Base-by-base conservation (phyloP, 2,329 filamentous ascomycete species). In the Colletotrichum simmondsii region DNA sequence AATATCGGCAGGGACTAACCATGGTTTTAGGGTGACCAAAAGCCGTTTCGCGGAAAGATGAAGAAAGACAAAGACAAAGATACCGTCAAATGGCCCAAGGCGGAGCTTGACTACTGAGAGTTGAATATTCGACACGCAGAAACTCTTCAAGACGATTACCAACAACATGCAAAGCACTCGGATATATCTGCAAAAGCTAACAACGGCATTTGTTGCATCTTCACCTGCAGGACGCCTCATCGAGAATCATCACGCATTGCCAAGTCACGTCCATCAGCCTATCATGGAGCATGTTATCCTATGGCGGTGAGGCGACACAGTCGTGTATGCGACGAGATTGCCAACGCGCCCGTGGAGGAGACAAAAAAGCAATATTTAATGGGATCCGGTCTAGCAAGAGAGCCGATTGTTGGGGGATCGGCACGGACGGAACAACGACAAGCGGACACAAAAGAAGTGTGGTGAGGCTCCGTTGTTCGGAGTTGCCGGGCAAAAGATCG, bases 1-100 rank as follows among this genome's bases (percentile, higher is more conserved):
- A 28, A 54, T 28, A 11, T 46, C 26, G 19, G 28, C 14, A 37
- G 46, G 42, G 68, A 73, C 79, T 80, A 78, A 78, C 68, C 53
- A 60, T 56, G 65, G 63, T 78, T 80, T 75, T 77, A 81, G 80
- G 79, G 79, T 72, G 80, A 81, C 46, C 69, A 80, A 35, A 77
- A 79, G 46, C 77, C 77, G 16, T 46, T 77, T 22, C 77, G 80
- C 66, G 75, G 75, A 58, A 80, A 78, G 75, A 46, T 78, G 16
- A 81, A 81, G 74, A 76, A 72, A 49, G 80, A 81, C 32, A 60
- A 72, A 32, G 58, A 81, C 72, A 75, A 72, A 46, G 79, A 81
- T 32, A 60, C 63, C 19, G 53, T 28, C 12, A 72, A 72, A 60
- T 72, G 70, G 70, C 61, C 61, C 46, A 68, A 72, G 61, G 22